Evolutionary conservation across 2,329 filamentous ascomycete species (phyloP), one percentile per base, ranked within the genome.

Genomic region (Thelonectria rubi): DNA sequence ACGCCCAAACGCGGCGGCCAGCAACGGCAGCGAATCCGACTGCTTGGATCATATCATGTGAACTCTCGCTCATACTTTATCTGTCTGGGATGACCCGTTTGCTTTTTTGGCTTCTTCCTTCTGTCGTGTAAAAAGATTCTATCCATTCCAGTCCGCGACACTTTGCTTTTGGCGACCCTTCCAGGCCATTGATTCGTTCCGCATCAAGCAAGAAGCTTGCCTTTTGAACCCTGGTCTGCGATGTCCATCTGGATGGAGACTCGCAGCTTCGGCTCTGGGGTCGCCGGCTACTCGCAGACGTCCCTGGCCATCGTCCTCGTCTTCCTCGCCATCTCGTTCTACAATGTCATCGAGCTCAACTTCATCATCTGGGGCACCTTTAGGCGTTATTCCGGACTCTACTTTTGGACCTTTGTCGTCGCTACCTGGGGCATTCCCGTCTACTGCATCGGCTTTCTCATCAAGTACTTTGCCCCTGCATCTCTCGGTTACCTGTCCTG

Each of bases 371-470:
- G 74, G 18, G 47, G 62, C 21, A 73, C 69, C 48, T 78, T 78
- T 65, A 74, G 75, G 48, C 68, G 63, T 14, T 69, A 69, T 5
- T 32, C 32, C 5, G 74, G 77, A 0, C 68, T 77, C 4, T 79
- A 79, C 57, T 79, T 79, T 17, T 78, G 76, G 75, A 77, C 74
- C 56, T 69, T 78, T 24, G 26, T 77, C 10, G 53, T 71, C 14
- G 67, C 75, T 0, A 76, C 76, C 1, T 70, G 64, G 61, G 78
- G 76, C 1, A 72, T 79, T 15, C 63, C 69, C 2, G 65, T 72
- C 75, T n/a, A 68, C 79, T 9, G 81, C 76, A 65, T 59, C 0
- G 83, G 82, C 1, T 84, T 83, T 60, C 65, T 83, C 12, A 72
- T 84, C 51, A 80, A 81, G 60, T 75, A 67, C n/a, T 45, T 73